Percentiles rank a stretch among this genome's conserved stretches.
Conservation (phyloP, 805 yeast genomes). For the Starmerella cellae region DNA sequence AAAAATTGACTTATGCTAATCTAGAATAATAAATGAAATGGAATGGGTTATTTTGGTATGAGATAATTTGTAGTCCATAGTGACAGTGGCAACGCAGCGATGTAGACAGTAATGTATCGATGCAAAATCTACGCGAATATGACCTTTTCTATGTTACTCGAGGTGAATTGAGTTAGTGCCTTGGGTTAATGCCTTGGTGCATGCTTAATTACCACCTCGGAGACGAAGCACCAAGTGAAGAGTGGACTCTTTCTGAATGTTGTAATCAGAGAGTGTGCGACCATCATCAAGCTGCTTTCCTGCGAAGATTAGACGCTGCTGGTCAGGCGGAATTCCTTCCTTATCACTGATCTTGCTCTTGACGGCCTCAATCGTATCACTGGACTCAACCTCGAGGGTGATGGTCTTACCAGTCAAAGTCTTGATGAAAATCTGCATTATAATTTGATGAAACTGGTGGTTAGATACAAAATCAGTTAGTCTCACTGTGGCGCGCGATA, state of each 20-base stretch:
- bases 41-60: no score
- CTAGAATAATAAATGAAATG: no score
- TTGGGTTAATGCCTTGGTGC: neutral
- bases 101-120: no score
- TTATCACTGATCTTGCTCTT: constrained; percentile 88
- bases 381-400: constrained; percentile 89
- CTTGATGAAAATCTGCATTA: constrained; percentile 79
- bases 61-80: no score
- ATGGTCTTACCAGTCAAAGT: constrained; percentile 99
- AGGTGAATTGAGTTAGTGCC: neutral
- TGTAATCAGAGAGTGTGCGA: constrained; percentile 83
- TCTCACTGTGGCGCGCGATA: no score
- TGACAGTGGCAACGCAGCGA: no score
- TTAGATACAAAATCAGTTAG: no score
- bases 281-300: constrained; percentile 95
- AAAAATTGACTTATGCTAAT: no score
- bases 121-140: neutral
- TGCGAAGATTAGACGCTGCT: constrained; percentile 86
- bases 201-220: constrained; percentile 72
- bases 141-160: neutral
- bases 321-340: constrained; percentile 95
- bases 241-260: constrained; percentile 87
- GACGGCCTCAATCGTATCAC: constrained; percentile 88
- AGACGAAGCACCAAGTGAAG: constrained; percentile 70
- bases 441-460: no score